Conservation (phyloP, 495 filamentous ascomycete genomes). For the Copromyces sp. region DNA sequence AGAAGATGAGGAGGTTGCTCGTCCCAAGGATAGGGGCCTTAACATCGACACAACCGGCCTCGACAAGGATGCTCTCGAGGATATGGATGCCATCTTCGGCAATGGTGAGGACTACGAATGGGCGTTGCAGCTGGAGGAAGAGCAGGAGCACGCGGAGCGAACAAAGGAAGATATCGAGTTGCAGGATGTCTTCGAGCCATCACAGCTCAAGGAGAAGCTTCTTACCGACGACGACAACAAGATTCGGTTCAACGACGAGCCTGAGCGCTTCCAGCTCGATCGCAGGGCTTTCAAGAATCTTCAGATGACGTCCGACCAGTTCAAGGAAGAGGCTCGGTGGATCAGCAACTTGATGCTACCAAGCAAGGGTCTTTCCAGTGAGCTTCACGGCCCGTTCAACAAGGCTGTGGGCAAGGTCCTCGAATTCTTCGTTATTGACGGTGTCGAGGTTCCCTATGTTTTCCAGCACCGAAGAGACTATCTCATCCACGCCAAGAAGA, state of each 20-base stretch:
- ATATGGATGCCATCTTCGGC: conserved; percentile 92
- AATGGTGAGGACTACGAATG: conserved; percentile 92
- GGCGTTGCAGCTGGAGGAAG: conserved; percentile 77
- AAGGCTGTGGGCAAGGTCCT: conserved; percentile 85
- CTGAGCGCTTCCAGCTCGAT: conserved; percentile 87
- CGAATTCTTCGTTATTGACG: conserved; percentile 85
- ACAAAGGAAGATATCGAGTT: conserved; percentile 67
- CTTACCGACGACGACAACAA: conserved; percentile 90
- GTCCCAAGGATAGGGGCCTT: conserved; percentile 56
- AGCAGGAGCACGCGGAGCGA: conserved; percentile 59
- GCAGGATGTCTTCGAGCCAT: conserved; percentile 96
- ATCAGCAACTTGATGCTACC: conserved; percentile 81
- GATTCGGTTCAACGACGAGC: conserved; percentile 77
- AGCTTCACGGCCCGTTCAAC: conserved; percentile 72
- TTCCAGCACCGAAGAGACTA: conserved; percentile 98
- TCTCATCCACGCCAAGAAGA: conserved; percentile 81
- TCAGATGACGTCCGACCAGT: conserved; percentile 64
- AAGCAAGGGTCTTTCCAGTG: conserved; percentile 59
- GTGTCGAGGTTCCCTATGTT: conserved; percentile 91
- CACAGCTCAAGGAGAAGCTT: conserved; percentile 83
- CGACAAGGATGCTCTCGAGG: conserved; percentile 82
- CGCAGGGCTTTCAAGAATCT: conserved; percentile 77
- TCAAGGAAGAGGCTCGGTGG: conserved; percentile 83
- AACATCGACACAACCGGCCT: conserved; percentile 61
- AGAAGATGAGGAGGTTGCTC: conserved; percentile 80